Conservation (phyloP, 805 yeast genomes). For the Nakazawaea wickerhamii region DNA sequence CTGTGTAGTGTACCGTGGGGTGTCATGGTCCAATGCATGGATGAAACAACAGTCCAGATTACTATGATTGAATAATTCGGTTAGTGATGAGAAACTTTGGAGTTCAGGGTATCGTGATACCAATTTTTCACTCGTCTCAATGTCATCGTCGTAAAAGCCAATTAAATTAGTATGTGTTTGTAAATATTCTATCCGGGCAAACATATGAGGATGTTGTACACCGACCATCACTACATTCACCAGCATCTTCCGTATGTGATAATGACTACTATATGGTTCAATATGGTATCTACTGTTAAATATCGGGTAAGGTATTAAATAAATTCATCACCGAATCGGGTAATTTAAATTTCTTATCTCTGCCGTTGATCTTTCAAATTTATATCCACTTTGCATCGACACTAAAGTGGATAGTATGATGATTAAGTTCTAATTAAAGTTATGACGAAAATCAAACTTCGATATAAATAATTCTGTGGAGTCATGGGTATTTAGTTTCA, state of each 20-base stretch:
- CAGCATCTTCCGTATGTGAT: neutral
- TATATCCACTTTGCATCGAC: no score
- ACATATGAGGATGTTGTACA: constrained; percentile 12
- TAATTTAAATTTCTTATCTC: no score
- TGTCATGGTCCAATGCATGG: constrained; percentile 10
- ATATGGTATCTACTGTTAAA: no score
- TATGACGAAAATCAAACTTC: no score
- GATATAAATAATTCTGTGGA: no score
- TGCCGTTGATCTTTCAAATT: no score
- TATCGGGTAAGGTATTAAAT: no score
- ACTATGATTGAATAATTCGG: neutral
- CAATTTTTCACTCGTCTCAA: neutral
- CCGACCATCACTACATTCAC: constrained; percentile 8
- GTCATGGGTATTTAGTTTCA: no score
- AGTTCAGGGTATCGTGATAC: neutral
- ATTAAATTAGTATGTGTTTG: neutral
- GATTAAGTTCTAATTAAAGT: no score
- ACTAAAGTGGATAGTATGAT: no score
- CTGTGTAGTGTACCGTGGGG: constrained; percentile 5
- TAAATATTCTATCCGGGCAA: constrained; percentile 7
- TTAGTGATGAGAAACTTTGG: neutral
- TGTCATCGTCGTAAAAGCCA: constrained; percentile 8
- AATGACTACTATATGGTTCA: no score
- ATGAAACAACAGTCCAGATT: constrained; percentile 3
- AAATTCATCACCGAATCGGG: no score